Evolutionary conservation across 441 rosid species (phyloP), one percentile per base, ranked within the genome.

Genomic region (Pelargonium exstipulatum): DNA sequence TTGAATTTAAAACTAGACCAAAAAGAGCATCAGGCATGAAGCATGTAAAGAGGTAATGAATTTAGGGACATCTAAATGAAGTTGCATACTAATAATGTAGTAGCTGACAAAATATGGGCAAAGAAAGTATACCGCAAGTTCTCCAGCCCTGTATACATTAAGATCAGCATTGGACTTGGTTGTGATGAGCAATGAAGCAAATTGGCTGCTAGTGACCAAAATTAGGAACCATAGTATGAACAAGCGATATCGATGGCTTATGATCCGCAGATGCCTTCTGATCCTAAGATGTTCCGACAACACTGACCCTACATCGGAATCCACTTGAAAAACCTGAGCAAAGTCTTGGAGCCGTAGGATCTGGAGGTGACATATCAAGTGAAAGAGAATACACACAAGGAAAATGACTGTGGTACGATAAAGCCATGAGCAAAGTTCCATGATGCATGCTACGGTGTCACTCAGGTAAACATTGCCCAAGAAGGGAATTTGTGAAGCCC

Each of bases 401-500:
- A 93, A 91, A 74, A 93, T 88, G 24, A 91, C 81, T 0, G 86
- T 84, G 0, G 95, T 88, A 0, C 98, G 95, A 71, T 91, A 91
- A 1, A 93, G 88, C 98, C 98, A 93, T 0, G 98, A 94, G 76
- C 77, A 81, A 24, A 94, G 81, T 71, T 94, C 97, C 96, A 91
- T 82, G 10, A 79, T 1, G 80, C 98, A 94, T 8, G 98, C 95
- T 0, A 94, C 86, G 1, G 79, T 64, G 67, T 91, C 96, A 24
- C 98, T 91, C 51, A 88, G 72, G 83, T 85, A 68, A 17, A 87
- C 90, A 10, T 87, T 87, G 17, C 96, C 96, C 8, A 91, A 69
- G 83, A 91, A 93, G 1, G 98, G 98, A 69, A 93, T 93, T 65
- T 84, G 88, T 63, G 97, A 88, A 71, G 95, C 95, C 6, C 95